Base-by-base conservation (phyloP, 176 grass and related monocot species). In the Carex littledalei region DNA sequence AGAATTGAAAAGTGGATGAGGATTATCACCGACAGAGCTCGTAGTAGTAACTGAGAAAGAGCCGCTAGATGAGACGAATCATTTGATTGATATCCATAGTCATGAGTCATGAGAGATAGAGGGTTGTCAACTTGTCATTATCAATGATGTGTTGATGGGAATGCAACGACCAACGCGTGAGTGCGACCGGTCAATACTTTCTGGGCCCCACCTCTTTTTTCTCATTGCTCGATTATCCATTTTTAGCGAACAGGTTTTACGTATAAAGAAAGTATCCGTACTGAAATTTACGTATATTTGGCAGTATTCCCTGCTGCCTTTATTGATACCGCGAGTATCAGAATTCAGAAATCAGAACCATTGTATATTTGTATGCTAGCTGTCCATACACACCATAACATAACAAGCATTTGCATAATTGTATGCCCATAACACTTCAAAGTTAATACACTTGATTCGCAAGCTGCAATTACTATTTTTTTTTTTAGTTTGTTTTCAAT, bases 151-250 rank as follows among this genome's bases (percentile, higher is more conserved):
- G 81, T 24, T 83, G 18, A 41, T 83, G 79, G 57, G 79, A 55
- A 83, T 55, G 16, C 62, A 83, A 83, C 63, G 63, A 83, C 63
- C 61, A 83, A 83, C 41, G 58, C 81, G 61, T 83, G 81, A 83
- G 13, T 6, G 43, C 43, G 81, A 69, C 81, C 11, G 64, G 81
- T 83, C 81, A 83, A 68, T 83, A 43, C 63, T 12, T 55, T 6
- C 3, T 52, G 45, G 58, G 63, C 52, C 64, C 61, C 61, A 20
- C 81, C 8, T 16, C 12, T 7, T 6, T 68, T 52, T 31, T 43
- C 79, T 49, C 79, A 26, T 82, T 62, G 12, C 17, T 64, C 9
- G 3, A 17, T 17, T 9, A 78, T 32, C 24, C 15, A 78, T 17
- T 78, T 78, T 57, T 78, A 55, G 24, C 50, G 34, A 53, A 16